Evolutionary conservation across 108 stramenopile species (phyloP).

Genomic region (Skeletonema tropicum): DNA sequence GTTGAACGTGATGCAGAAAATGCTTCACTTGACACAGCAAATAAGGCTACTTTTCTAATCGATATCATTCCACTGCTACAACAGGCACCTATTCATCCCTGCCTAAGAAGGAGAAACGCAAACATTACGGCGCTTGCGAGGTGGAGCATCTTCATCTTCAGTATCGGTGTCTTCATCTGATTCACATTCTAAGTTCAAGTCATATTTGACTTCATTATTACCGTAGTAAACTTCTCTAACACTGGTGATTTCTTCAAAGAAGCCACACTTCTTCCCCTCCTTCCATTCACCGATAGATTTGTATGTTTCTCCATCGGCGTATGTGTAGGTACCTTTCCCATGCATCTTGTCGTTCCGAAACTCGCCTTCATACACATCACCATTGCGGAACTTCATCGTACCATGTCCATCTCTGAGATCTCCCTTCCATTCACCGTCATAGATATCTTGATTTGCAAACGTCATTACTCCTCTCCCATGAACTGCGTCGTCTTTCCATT

Average conservation of each 20-base stretch:
- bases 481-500: no score
- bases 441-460: constrained; percentile 39
- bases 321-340: background rate
- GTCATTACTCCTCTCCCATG: constrained; percentile 54
- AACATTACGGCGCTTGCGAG: background rate
- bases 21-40: no score
- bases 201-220: background rate
- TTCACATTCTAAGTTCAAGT: background rate
- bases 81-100: no score
- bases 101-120: no score
- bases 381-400: constrained; percentile 33
- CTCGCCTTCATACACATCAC: constrained; percentile 37
- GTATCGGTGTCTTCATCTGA: background rate
- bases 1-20: no score
- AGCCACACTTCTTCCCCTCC: constrained; percentile 46
- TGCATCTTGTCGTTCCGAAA: constrained; percentile 15
- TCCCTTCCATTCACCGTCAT: no score
- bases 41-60: no score
- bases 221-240: background rate
- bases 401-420: constrained; percentile 24
- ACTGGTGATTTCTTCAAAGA: constrained; percentile 21
- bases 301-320: background rate
- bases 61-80: no score
- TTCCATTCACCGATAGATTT: constrained; percentile 30
- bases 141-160: background rate